A percentile compares a stretch with the other conserved stretches of the same genome.
Conservation (phyloP, 2,329 filamentous ascomycete species). For the Hansfordia pulvinata region DNA sequence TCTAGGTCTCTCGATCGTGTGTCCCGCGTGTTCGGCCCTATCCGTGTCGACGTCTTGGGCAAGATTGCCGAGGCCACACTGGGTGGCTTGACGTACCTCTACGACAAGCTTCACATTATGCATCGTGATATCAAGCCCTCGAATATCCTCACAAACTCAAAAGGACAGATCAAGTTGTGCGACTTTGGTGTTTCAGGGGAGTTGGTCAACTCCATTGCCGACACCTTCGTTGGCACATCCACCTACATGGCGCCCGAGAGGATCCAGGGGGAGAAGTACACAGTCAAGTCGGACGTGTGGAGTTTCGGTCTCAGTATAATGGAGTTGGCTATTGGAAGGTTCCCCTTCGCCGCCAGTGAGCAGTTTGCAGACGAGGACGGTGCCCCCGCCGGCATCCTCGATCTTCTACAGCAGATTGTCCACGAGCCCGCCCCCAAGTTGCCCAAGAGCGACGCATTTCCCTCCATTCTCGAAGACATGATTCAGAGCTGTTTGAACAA, state of each 20-base stretch:
- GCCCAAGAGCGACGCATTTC: constrained; percentile 96
- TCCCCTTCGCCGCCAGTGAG: constrained; percentile 74
- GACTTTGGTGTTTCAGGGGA: constrained; percentile 99
- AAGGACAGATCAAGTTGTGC: constrained; percentile 89
- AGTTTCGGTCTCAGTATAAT: constrained; percentile 91
- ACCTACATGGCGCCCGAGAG: constrained; percentile 99
- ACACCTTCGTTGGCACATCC: constrained; percentile 95
- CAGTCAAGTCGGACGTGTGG: constrained; percentile 97
- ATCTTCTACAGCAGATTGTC: constrained; percentile 93
- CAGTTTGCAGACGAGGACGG: constrained; percentile 60
- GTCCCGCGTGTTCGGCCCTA: constrained; percentile 85
- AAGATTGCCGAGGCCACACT: constrained; percentile 96
- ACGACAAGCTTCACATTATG: constrained; percentile 94
- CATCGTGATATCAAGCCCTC: constrained; percentile 98
- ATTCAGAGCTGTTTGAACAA: constrained; percentile 93
- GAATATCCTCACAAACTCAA: constrained; percentile 91
- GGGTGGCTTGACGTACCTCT: constrained; percentile 87
- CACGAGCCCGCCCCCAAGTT: constrained; percentile 87
- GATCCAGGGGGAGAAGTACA: constrained; percentile 94
- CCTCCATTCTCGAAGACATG: constrained; percentile 88
- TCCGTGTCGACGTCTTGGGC: constrained; percentile 89
- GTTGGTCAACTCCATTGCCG: constrained; percentile 92
- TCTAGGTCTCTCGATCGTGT: constrained; percentile 79
- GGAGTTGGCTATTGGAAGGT: constrained; percentile 95
- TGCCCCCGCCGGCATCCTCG: constrained; percentile 86